Conservation (phyloP, 2,329 filamentous ascomycete genomes). For the Aspergillus flavus region DNA sequence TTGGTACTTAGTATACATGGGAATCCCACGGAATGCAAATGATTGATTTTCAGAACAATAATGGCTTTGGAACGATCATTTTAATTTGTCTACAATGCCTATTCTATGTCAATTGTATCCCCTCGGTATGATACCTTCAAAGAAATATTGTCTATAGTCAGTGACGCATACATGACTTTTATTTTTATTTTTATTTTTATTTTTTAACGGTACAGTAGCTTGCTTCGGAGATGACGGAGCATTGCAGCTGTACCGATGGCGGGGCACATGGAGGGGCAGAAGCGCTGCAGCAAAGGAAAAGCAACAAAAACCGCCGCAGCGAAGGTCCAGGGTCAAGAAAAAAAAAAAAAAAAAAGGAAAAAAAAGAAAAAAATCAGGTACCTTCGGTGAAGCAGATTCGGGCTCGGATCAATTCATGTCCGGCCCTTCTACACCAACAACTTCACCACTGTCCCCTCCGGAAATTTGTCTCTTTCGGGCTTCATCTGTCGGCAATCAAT, state of each 20-base stretch:
- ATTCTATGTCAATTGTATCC: background rate
- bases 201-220: background rate
- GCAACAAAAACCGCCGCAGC: background rate
- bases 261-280: constrained; percentile 26
- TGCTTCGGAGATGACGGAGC: constrained; percentile 15
- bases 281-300: background rate
- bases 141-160: background rate
- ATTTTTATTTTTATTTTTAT: background rate
- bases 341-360: background rate
- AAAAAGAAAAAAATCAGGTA: constrained; percentile 10
- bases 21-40: constrained; percentile 6
- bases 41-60: background rate
- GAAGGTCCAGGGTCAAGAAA: background rate
- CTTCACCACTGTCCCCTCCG: constrained; percentile 9
- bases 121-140: background rate
- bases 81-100: background rate
- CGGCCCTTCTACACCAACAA: constrained; percentile 1
- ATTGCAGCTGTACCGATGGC: constrained; percentile 15
- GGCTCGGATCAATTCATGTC: constrained; percentile 6
- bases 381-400: constrained; percentile 21
- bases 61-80: background rate
- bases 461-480: constrained; percentile 13
- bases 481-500: background rate
- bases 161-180: background rate
- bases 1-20: constrained; percentile 2